phyloP scores from a whole-genome alignment of 495 filamentous ascomycete species.

The Neurospora cerealis region DNA sequence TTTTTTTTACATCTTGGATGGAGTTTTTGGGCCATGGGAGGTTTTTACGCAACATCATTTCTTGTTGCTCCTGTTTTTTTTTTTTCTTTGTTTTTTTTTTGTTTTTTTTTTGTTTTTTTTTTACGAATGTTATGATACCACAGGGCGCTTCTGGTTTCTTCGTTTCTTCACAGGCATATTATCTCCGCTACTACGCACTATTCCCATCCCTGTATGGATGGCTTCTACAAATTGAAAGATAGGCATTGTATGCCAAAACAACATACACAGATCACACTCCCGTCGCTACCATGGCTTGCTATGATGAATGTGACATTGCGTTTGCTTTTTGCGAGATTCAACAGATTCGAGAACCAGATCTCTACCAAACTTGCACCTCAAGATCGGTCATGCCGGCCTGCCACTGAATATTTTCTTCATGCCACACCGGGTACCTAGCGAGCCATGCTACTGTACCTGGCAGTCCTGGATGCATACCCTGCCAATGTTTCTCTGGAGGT shows the following conservation, averaged over 20 bases:
- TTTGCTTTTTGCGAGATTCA: not conserved
- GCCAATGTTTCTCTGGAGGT: not conserved
- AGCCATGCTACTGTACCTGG: not conserved
- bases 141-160: not conserved
- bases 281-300: not conserved
- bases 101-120: not conserved
- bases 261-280: not conserved
- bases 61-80: not conserved
- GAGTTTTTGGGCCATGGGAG: not conserved
- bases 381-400: not conserved
- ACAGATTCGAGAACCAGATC: not conserved
- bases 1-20: not conserved
- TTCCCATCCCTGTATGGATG: not conserved
- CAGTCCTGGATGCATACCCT: not conserved
- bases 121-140: slow-evolving; percentile 7
- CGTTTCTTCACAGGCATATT: not conserved
- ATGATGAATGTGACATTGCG: not conserved
- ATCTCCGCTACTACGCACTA: not conserved
- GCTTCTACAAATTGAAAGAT: not conserved
- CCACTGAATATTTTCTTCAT: not conserved
- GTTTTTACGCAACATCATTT: not conserved
- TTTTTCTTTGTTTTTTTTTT: not conserved
- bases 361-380: not conserved
- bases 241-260: not conserved
- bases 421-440: not conserved